Percentiles rank a stretch among this genome's conserved stretches.
These are phyloP conservation scores for Candida maltosa DNA, from an alignment of 805 yeast species.

Conservation along the genomic window DNA sequence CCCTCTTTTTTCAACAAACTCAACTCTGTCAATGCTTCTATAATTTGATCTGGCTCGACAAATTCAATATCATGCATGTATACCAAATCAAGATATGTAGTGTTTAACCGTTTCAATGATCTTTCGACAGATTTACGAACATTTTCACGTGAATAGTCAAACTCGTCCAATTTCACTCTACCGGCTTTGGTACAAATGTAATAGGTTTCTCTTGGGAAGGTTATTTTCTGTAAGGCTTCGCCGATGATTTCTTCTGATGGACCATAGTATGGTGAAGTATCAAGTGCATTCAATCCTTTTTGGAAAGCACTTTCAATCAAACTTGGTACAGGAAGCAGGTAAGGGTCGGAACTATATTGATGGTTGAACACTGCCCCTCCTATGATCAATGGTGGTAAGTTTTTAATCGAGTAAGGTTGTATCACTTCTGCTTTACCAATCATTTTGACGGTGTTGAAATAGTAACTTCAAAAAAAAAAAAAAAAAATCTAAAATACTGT, in stretches of 20 bases:
- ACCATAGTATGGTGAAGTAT: constrained; percentile 93
- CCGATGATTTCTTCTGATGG: constrained; percentile 80
- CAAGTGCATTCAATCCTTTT: constrained; percentile 72
- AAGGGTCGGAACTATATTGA: constrained; percentile 74
- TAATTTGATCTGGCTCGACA: constrained; percentile 49
- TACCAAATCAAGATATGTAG: constrained; percentile 73
- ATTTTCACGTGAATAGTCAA: constrained; percentile 66
- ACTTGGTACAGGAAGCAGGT: constrained; percentile 51
- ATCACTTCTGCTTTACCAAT: constrained; percentile 17
- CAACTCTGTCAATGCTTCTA: constrained; percentile 63
- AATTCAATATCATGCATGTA: constrained; percentile 91
- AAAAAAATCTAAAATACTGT: too few relatives aligned
- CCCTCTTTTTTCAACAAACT: constrained; percentile 63
- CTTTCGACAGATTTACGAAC: constrained; percentile 63
- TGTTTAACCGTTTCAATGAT: constrained; percentile 63
- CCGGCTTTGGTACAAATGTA: constrained; percentile 87
- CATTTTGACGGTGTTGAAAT: constrained; percentile 6
- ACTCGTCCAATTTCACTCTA: constrained; percentile 60
- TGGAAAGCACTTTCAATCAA: constrained; percentile 60
- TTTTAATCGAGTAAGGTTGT: constrained; percentile 22
- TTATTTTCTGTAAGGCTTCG: constrained; percentile 42
- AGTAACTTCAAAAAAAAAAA: too few relatives aligned
- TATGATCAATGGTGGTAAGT: constrained; percentile 57
- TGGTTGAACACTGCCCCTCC: constrained; percentile 90
- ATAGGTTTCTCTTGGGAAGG: constrained; percentile 57